Evolutionary conservation across 345 rosid species (phyloP), one percentile per base, ranked within the genome.

Genomic region (Odontarrhena argentea): DNA sequence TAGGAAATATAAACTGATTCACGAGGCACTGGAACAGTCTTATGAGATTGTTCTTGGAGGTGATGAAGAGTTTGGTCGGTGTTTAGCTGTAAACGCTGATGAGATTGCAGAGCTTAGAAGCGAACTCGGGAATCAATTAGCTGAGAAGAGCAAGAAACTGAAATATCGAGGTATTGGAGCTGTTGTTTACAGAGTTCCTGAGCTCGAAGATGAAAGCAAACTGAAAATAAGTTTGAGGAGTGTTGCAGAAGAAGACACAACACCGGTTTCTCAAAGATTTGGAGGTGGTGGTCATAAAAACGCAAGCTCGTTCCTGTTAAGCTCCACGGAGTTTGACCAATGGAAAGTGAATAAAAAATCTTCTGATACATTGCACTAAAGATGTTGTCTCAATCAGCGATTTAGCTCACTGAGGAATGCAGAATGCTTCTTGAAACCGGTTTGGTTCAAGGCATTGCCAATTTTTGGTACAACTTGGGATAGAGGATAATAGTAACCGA

Each of bases 221-320:
- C 71, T 89, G 55, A 89, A 89, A 70, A 74, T 89, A 71, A 89
- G 96, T 76, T 79, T 89, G 36, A 79, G 96, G 64, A 85, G 96
- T 71, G 14, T 82, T 73, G 74, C 13, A 1, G 60, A 49, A 25
- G 92, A 89, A 79, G 96, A 88, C 79, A 86, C 92, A 24, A 79
- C 87, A 11, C 63, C 68, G 58, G 74, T 89, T 46, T 65, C 79
- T 0, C 63, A 88, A 84, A 76, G 75, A 68, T 86, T 80, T 5
- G 86, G 90, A 50, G 92, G 96, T 5, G 92, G 92, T 14, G 90
- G 92, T 12, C 96, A 88, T 69, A 65, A 56, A 51, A 86, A 83
- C 53, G 88, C 90, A 18, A 86, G 96, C 71, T 88, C 92, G 32
- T 89, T 89, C 82, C 65, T 80, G 75, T 52, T 89, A 67, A 77